phyloP scores from a whole-genome alignment of 176 grass and related monocot genomes.

The Hyparrhenia diplandra region DNA sequence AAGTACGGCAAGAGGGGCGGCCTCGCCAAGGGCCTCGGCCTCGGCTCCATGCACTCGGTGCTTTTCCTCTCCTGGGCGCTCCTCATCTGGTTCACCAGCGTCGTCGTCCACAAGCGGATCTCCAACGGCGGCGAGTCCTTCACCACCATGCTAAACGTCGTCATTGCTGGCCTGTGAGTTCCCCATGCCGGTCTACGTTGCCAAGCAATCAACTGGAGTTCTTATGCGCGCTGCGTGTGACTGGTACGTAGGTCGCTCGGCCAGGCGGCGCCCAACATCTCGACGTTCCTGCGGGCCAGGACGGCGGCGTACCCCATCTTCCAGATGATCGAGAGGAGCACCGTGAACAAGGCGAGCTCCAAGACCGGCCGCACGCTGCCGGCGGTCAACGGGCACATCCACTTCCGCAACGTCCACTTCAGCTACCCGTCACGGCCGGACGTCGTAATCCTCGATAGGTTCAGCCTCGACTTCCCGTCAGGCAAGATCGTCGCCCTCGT shows the following conservation, averaged over 20 bases:
- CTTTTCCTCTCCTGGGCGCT: slow-evolving; percentile 93
- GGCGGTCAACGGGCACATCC: slow-evolving; percentile 62
- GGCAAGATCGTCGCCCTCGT: slow-evolving; percentile 77
- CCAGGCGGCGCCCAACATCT: slow-evolving; percentile 77
- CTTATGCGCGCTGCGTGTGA: background rate
- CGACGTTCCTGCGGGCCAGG: slow-evolving; percentile 81
- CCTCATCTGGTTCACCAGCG: slow-evolving; percentile 85
- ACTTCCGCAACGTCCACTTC: slow-evolving; percentile 63
- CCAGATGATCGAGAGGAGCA: slow-evolving; percentile 94
- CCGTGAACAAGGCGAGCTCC: slow-evolving; percentile 52
- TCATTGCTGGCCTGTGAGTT: slow-evolving; percentile 79
- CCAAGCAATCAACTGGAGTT: background rate
- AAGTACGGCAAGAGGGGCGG: slow-evolving; percentile 85
- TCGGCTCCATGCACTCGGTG: slow-evolving; percentile 81
- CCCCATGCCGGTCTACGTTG: background rate
- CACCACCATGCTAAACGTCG: slow-evolving; percentile 95
- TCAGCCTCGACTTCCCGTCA: slow-evolving; percentile 71
- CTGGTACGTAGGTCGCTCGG: slow-evolving; percentile 89
- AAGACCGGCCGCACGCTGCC: slow-evolving; percentile 47
- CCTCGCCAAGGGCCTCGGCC: slow-evolving; percentile 83
- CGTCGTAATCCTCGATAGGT: slow-evolving; percentile 64
- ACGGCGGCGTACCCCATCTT: slow-evolving; percentile 87
- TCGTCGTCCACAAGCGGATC: slow-evolving; percentile 80
- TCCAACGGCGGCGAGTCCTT: slow-evolving; percentile 94
- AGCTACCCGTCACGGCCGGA: slow-evolving; percentile 83